Evolutionary conservation across 495 filamentous ascomycete genomes (phyloP), one percentile per base, ranked within the genome.

Genomic region (Aspergillus saccharolyticus): DNA sequence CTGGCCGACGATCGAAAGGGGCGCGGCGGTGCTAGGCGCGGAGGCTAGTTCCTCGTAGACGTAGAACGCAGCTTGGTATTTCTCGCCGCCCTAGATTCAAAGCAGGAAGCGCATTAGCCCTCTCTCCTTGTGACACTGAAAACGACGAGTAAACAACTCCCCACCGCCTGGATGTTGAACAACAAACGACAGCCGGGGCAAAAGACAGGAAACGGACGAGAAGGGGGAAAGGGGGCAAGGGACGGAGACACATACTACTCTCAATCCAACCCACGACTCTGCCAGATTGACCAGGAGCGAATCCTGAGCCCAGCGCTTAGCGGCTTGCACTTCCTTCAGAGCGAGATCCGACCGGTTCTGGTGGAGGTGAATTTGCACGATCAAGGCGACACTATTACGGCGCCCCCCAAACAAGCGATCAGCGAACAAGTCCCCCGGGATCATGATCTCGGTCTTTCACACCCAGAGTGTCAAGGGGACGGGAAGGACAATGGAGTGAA

Each of bases 1-100:
- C 79, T 97, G 94, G 30, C 87, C 87, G 60, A 96, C 80, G 42
- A 96, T 83, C 22, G 80, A 80, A 33, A 78, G 68, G 22, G 82
- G 79, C 42, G 84, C 81, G 50, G 82, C 74, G 1, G 88, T 84
- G 51, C 87, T 83, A 17, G 90, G 87, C 20, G 88, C 85, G 70
- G 95, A 88, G 19, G 94, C 94, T 42, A 98, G 84, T 72, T 98
- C 94, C 74, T 97, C 93, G 68, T 90, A 98, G 63, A 98, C 92
- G 80, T 98, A 98, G 77, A 94, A 98, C 39, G 93, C 88, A 62
- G 90, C 88, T 71, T 97, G 94, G 77, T 97, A 98, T 71, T 89
- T 91, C 60, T 97, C 93, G 59, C 91, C 91, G 66, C 94, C 94
- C 89, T 95, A 51, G 44, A 55, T 4, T 39, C 33, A 46, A 12